Evolutionary conservation across 1,284 basidiomycete species (phyloP).

Genomic region (Ustilago vetiveriae): DNA sequence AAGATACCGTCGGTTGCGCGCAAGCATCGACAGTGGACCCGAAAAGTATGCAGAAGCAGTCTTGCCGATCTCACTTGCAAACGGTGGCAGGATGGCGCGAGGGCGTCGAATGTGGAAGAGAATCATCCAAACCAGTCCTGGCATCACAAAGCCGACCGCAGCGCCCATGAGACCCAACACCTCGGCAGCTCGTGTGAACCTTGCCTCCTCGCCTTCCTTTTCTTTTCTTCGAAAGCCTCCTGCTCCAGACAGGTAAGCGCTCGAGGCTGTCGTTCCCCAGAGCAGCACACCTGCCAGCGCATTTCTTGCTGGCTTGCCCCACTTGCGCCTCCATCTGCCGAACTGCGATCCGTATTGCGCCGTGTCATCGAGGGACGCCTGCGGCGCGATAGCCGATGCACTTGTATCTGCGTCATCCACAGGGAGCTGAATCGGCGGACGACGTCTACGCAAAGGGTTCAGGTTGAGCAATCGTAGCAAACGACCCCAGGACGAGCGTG

Average conservation of each 20-base stretch:
- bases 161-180: constrained; percentile 60
- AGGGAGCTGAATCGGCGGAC: constrained; percentile 22
- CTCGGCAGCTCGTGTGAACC: constrained; percentile 58
- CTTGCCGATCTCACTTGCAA: constrained; percentile 46
- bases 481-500: constrained; percentile 61
- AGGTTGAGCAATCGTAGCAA: constrained; percentile 53
- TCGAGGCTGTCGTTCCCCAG: constrained; percentile 55
- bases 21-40: constrained; percentile 47
- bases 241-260: constrained; percentile 59
- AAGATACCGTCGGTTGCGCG: constrained; percentile 37
- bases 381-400: not conserved
- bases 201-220: constrained; percentile 58
- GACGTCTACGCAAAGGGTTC: constrained; percentile 45
- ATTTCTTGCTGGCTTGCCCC: constrained; percentile 54
- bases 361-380: not conserved
- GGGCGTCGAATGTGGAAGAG: constrained; percentile 61
- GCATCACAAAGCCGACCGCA: constrained; percentile 61
- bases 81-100: constrained; percentile 57
- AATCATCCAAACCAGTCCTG: constrained; percentile 63
- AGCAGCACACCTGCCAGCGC: constrained; percentile 56
- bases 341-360: constrained; percentile 9
- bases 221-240: constrained; percentile 57
- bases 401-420: constrained; percentile 8
- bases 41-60: constrained; percentile 46
- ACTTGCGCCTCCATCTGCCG: constrained; percentile 40